A percentile compares a stretch with the other conserved stretches of the same genome.
These are phyloP conservation scores for Geotrichum restrictum DNA, from an alignment of 1,139 yeast genomes.

Conservation along the genomic window DNA sequence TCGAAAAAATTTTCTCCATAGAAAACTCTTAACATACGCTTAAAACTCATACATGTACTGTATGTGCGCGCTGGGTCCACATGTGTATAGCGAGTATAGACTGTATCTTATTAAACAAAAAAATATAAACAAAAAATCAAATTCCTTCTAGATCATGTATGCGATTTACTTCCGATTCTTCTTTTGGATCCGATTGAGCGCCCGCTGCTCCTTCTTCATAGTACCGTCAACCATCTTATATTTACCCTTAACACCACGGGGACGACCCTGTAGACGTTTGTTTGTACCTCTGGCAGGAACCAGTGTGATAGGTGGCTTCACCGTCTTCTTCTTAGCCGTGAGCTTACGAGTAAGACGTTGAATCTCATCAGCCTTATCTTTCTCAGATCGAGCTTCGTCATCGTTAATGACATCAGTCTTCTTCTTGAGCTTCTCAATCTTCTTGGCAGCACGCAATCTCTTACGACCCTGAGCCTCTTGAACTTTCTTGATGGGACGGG, in stretches of 20 bases:
- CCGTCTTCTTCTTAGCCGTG: slow-evolving; percentile 64
- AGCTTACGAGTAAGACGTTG: slow-evolving; percentile 77
- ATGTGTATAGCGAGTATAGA: neutral
- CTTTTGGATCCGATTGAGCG: slow-evolving; percentile 83
- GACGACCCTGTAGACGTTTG: slow-evolving; percentile 88
- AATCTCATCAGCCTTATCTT: slow-evolving; percentile 92
- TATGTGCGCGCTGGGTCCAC: too few relatives aligned
- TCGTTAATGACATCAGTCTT: slow-evolving; percentile 90
- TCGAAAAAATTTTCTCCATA: neutral
- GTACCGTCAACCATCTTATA: slow-evolving; percentile 99
- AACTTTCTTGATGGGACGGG: slow-evolving; percentile 96
- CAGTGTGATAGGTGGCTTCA: slow-evolving; percentile 77
- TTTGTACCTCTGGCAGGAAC: slow-evolving; percentile 88
- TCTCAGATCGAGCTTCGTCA: slow-evolving; percentile 79
- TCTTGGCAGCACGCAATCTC: slow-evolving; percentile 85
- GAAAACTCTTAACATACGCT: neutral
- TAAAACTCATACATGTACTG: too few relatives aligned
- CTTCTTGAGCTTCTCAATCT: slow-evolving; percentile 87
- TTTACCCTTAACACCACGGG: slow-evolving; percentile 93
- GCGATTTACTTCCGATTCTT: slow-evolving; percentile 48
- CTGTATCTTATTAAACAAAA: neutral
- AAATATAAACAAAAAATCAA: too few relatives aligned
- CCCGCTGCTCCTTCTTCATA: slow-evolving; percentile 94
- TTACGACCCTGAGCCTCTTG: slow-evolving; percentile 96
- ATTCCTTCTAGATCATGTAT: neutral